These are phyloP conservation scores for Suhomyces guaymorum DNA, from an alignment of 1,139 yeast genomes.

Conservation along the genomic window DNA sequence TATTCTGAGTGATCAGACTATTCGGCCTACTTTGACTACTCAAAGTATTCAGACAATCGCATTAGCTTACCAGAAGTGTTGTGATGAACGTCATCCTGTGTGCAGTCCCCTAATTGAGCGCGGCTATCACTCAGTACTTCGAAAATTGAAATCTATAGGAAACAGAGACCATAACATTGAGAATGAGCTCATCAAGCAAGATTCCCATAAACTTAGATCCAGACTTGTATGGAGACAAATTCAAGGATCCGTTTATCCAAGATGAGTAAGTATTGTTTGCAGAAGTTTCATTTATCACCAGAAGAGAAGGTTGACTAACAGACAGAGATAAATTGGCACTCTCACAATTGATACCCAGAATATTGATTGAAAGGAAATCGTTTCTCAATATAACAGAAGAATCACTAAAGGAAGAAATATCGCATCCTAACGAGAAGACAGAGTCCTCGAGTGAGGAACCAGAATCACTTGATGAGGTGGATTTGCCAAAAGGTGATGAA, in stretches of 20 bases:
- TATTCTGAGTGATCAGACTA: too few species aligned
- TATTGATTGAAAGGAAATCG: conserved; percentile 40
- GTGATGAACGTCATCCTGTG: too few species aligned
- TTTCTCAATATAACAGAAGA: conserved; percentile 58
- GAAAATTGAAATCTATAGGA: not conserved
- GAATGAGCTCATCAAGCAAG: conserved; percentile 7
- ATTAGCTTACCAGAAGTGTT: too few species aligned
- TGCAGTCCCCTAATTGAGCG: too few species aligned
- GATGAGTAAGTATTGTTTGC: conserved; percentile 37
- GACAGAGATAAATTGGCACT: conserved; percentile 38
- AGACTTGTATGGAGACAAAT: conserved; percentile 28
- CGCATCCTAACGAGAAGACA: conserved; percentile 10
- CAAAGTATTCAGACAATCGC: too few species aligned
- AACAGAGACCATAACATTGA: conserved; percentile 1
- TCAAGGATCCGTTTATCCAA: conserved; percentile 40
- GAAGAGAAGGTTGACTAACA: too few species aligned
- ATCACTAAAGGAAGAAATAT: conserved; percentile 48
- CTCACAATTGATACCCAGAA: conserved; percentile 44
- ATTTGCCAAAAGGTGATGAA: conserved; percentile 39
- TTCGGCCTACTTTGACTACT: too few species aligned
- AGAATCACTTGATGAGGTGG: conserved; percentile 12
- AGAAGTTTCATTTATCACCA: too few species aligned
- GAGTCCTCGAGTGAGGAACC: conserved; percentile 3
- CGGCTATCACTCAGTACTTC: too few species aligned
- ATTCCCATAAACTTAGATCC: conserved; percentile 25